These are phyloP conservation scores for Ceratocystis cacaofunesta DNA, from an alignment of 2,329 filamentous ascomycete genomes.

Conservation along the genomic window DNA sequence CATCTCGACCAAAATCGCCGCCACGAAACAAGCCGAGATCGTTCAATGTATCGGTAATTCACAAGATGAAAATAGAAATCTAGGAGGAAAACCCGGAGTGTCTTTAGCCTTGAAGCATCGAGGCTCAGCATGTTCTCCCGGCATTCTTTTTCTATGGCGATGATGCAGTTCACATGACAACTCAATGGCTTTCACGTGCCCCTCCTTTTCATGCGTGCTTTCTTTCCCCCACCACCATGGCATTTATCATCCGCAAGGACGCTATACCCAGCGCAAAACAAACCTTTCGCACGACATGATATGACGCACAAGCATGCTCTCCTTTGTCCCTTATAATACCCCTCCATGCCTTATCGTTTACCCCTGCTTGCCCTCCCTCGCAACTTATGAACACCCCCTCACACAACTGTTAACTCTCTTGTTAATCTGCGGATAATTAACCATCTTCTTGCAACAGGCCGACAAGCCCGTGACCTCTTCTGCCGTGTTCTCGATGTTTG, in stretches of 20 bases:
- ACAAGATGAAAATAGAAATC: neutral
- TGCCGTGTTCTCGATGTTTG: slow-evolving; percentile 94
- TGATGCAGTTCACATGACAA: neutral
- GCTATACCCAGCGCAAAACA: neutral
- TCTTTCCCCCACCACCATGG: neutral
- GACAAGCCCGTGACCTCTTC: slow-evolving; percentile 37
- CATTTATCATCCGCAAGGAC: neutral
- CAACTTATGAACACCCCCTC: neutral
- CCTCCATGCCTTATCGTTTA: neutral
- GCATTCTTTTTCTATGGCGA: too few relatives aligned
- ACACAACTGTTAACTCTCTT: neutral
- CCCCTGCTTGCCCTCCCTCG: neutral
- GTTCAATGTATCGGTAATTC: neutral
- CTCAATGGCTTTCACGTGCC: neutral
- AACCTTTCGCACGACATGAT: neutral
- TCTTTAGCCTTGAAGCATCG: neutral
- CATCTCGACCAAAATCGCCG: neutral
- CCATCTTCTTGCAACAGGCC: slow-evolving; percentile 18
- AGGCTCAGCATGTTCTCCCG: too few relatives aligned
- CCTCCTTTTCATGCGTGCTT: neutral
- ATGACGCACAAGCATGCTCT: slow-evolving; percentile 5
- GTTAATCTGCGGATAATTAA: neutral
- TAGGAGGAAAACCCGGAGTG: neutral
- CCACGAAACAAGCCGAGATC: neutral
- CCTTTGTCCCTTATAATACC: neutral